A percentile compares a stretch with the other conserved stretches of the same genome.
Conservation (phyloP, 2,329 filamentous ascomycete genomes). For the Metarhizium guizhouense region DNA sequence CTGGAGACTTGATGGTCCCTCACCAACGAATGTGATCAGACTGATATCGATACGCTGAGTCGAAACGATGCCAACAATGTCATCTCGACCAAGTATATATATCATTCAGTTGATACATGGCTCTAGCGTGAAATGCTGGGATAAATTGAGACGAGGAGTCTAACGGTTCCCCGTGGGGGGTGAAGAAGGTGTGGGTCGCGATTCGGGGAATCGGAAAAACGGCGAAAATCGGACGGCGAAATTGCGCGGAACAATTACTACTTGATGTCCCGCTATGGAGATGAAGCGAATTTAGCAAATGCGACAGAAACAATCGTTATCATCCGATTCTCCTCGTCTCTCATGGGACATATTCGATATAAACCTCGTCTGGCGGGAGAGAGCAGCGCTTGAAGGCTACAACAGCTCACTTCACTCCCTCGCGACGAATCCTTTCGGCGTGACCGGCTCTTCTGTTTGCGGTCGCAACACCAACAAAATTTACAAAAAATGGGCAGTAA, state of each 20-base stretch:
- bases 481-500: constrained; percentile 6
- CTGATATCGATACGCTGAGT: background rate
- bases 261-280: background rate
- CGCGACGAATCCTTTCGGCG: background rate
- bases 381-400: background rate
- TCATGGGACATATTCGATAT: no score
- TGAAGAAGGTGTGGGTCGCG: background rate
- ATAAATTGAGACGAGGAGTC: background rate
- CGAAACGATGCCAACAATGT: background rate
- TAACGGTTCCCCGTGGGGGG: background rate
- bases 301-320: background rate
- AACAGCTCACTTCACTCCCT: background rate
- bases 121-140: background rate
- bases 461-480: background rate
- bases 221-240: background rate
- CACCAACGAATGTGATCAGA: background rate
- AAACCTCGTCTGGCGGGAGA: no score
- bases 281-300: background rate
- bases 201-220: background rate
- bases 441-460: background rate
- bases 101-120: background rate
- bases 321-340: background rate
- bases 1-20: background rate
- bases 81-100: background rate
- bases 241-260: background rate